phyloP scores from a whole-genome alignment of 805 yeast species.

The Priceomyces castillae region DNA sequence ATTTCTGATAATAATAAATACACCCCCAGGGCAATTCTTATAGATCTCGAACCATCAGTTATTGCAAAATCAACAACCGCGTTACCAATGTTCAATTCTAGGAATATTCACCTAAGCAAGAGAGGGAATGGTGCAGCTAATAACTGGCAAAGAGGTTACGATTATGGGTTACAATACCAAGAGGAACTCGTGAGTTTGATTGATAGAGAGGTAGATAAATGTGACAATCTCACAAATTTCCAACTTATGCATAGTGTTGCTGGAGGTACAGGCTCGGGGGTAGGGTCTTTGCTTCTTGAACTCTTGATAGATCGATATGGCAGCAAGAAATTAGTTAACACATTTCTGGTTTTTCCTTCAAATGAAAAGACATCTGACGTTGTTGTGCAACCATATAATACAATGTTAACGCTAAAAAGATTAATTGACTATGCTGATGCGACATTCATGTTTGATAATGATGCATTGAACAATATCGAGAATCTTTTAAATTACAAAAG shows the following conservation, averaged over 20 bases:
- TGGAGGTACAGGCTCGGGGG: conserved; percentile 98
- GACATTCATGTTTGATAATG: conserved; percentile 87
- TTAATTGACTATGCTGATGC: conserved; percentile 84
- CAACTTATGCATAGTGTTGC: conserved; percentile 93
- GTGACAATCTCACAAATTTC: conserved; percentile 87
- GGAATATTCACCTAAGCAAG: conserved; percentile 75
- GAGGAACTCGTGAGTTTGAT: conserved; percentile 80
- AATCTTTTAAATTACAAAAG: conserved; percentile 30
- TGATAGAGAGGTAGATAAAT: conserved; percentile 85
- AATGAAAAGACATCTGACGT: conserved; percentile 81
- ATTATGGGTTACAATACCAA: conserved; percentile 62
- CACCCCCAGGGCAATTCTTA: conserved; percentile 82
- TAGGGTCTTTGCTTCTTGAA: conserved; percentile 82
- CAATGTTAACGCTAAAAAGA: conserved; percentile 76
- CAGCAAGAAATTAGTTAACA: conserved; percentile 76
- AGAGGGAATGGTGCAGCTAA: conserved; percentile 94
- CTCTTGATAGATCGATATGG: conserved; percentile 71
- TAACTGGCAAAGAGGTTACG: conserved; percentile 91
- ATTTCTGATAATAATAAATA: conserved; percentile 70
- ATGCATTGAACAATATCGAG: conserved; percentile 74
- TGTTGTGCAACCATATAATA: conserved; percentile 97
- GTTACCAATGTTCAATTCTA: conserved; percentile 71
- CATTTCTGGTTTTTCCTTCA: conserved; percentile 84
- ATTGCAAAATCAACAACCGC: conserved; percentile 57
- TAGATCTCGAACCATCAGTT: conserved; percentile 91